Base-by-base conservation (phyloP, 2,329 filamentous ascomycete species). In the Nigrospora oryzae region DNA sequence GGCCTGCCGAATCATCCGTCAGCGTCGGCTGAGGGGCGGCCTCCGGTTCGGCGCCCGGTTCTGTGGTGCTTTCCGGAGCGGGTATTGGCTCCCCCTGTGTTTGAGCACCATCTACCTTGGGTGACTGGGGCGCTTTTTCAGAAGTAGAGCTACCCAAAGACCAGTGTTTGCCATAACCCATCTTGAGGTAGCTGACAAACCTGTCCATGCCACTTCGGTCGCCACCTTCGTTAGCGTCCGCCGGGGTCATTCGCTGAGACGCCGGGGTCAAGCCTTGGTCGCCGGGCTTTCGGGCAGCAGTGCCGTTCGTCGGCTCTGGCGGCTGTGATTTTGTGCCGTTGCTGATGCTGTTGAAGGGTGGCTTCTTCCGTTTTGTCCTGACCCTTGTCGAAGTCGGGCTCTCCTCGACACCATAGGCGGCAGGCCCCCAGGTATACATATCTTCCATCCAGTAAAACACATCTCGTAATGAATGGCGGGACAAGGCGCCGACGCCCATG, bases 381-480 rank as follows among this genome's bases (percentile, higher is more conserved):
- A 74, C 71, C 31, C 84, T 76, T 47, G 75, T 74, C 1, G 86
- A 83, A 2, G 76, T 78, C 13, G 89, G 86, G 52, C 88, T 89
- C 33, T 94, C 85, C 43, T 79, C 77, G 7, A 96, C 78, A 4
- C 90, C 91, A 60, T 95, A 97, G 2, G 91, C 83, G 56, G 86
- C 76, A 43, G 87, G 81, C 2, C 90, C 91, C 71, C 89, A 88
- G 30, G 74, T 82, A 62, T 93, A 95, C 3, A 96, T 74, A 56
- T 87, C 85, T 62, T 94, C 86, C 74, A 93, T 84, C 91, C 91
- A 97, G 45, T 84, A 78, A 1, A 85, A 84, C 23, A 96, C 61
- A 54, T 84, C 81, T 40, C 81, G 74, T 38, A 95, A 58, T 0
- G 88, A 91, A 15, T 74, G 74, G 44, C 81, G 75, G 12, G 85